These are phyloP conservation scores for Nigrograna mackinnonii DNA, from an alignment of 2,329 filamentous ascomycete genomes.

Conservation along the genomic window DNA sequence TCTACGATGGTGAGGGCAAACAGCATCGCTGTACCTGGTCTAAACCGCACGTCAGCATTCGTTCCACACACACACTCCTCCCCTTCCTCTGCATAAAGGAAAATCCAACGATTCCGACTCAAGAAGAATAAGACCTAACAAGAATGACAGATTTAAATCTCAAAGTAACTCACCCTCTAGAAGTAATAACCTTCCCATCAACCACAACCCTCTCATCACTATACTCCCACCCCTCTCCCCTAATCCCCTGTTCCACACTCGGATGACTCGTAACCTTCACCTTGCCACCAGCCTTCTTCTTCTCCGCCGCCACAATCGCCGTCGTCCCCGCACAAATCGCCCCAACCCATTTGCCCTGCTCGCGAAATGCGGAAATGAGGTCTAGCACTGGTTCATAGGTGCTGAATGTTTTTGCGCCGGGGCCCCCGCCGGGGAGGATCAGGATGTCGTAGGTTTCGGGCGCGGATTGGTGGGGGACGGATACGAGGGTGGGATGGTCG, in stretches of 20 bases:
- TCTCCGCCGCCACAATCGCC: conserved; percentile 34
- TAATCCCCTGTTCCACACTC: conserved; percentile 36
- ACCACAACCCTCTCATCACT: conserved; percentile 40
- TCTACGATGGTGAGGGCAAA: conserved; percentile 45
- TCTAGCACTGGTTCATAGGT: conserved; percentile 21
- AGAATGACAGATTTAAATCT: neutral
- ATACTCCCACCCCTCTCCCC: conserved; percentile 37
- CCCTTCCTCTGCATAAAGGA: conserved; percentile 1
- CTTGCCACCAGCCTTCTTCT: conserved; percentile 19
- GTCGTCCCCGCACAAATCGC: conserved; percentile 45
- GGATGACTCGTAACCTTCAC: conserved; percentile 41
- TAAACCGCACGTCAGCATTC: conserved; percentile 13
- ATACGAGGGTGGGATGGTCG: conserved; percentile 27
- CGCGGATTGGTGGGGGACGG: conserved; percentile 14
- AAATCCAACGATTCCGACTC: neutral
- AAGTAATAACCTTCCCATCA: conserved; percentile 38
- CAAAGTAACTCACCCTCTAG: conserved; percentile 34
- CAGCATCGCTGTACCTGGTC: conserved; percentile 42
- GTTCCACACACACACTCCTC: neutral
- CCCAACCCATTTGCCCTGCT: conserved; percentile 34
- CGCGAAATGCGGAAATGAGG: conserved; percentile 33
- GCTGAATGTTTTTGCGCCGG: conserved; percentile 40
- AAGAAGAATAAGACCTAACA: neutral
- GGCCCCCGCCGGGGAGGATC: conserved; percentile 42
- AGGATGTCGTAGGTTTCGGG: conserved; percentile 34